A percentile compares a stretch with the other conserved stretches of the same genome.
Conservation (phyloP, 2,329 filamentous ascomycete species). For the Torrubiella hemipterigena region DNA sequence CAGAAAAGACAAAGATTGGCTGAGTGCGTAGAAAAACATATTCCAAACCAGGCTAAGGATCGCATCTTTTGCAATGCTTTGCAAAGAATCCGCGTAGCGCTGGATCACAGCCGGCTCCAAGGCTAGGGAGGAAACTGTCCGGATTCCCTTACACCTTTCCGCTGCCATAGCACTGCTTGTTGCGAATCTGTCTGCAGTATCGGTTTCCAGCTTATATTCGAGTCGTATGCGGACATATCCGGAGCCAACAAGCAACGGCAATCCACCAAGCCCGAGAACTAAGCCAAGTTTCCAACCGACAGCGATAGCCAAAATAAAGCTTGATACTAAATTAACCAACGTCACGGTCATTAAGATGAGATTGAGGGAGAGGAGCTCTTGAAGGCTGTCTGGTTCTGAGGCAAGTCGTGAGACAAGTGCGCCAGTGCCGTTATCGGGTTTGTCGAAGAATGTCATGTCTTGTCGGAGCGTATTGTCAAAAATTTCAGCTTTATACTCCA, state of each 20-base stretch:
- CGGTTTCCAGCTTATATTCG: constrained; percentile 25
- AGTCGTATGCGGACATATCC: constrained; percentile 26
- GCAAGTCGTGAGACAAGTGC: constrained; percentile 24
- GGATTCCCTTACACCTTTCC: too few relatives aligned
- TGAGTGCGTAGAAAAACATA: neutral
- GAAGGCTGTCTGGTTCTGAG: constrained; percentile 30
- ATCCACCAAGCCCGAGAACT: constrained; percentile 30
- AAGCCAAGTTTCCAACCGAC: constrained; percentile 36
- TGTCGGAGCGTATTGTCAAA: constrained; percentile 42
- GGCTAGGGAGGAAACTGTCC: too few relatives aligned
- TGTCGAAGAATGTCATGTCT: constrained; percentile 36
- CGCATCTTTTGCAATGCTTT: too few relatives aligned
- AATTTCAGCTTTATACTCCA: constrained; percentile 22
- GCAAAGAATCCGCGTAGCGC: too few relatives aligned
- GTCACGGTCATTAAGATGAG: constrained; percentile 34
- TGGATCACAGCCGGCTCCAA: too few relatives aligned
- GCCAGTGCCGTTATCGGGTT: constrained; percentile 22
- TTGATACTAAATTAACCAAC: constrained; percentile 24
- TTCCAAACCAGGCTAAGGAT: too few relatives aligned
- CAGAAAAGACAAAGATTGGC: neutral
- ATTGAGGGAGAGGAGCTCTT: constrained; percentile 38
- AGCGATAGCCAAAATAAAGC: constrained; percentile 28
- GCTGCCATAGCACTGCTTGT: too few relatives aligned
- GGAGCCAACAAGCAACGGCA: constrained; percentile 22
- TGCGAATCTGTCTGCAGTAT: constrained; percentile 19